phyloP scores from a whole-genome alignment of 768 basidiomycete genomes.

The Leccinum uliginosum region DNA sequence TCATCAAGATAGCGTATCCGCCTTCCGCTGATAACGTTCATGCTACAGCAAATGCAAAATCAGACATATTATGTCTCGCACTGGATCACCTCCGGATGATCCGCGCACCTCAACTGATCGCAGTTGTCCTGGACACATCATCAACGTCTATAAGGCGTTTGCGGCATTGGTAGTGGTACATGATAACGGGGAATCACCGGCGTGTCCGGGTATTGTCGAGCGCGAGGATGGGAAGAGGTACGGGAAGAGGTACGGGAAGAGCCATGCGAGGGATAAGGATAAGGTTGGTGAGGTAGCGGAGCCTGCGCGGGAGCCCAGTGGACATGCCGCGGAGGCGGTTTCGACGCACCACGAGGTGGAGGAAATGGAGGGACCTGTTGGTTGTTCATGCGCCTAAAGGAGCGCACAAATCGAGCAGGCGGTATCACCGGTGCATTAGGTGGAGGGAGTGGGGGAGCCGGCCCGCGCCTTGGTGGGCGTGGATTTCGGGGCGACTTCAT shows the following conservation, averaged over 20 bases:
- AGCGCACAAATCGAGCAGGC: slow-evolving; percentile 1
- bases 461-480: slow-evolving; percentile 4
- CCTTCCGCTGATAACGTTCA: slow-evolving; percentile 20
- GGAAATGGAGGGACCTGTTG: slow-evolving; percentile 19
- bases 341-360: slow-evolving; percentile 17
- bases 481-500: slow-evolving; percentile 8
- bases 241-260: slow-evolving; percentile 12
- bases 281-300: slow-evolving; percentile 20
- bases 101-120: slow-evolving; percentile 26
- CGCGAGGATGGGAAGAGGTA: slow-evolving; percentile 3
- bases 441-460: slow-evolving; percentile 16
- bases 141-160: slow-evolving; percentile 5
- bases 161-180: slow-evolving; percentile 6
- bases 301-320: slow-evolving; percentile 30
- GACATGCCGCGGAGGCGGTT: slow-evolving; percentile 19
- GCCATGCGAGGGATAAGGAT: slow-evolving; percentile 23
- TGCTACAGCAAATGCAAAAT: slow-evolving; percentile 22
- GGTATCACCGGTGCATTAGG: slow-evolving; percentile 14
- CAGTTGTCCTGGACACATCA: slow-evolving; percentile 11
- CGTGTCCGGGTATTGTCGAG: background rate
- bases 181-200: slow-evolving; percentile 20
- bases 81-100: slow-evolving; percentile 23
- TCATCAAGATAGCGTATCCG: slow-evolving; percentile 19
- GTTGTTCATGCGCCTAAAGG: background rate
- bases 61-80: slow-evolving; percentile 13